Percentiles rank a stretch among this genome's conserved stretches.
These are phyloP conservation scores for Ceratocystis destructans DNA, from an alignment of 2,329 filamentous ascomycete species.

Conservation along the genomic window DNA sequence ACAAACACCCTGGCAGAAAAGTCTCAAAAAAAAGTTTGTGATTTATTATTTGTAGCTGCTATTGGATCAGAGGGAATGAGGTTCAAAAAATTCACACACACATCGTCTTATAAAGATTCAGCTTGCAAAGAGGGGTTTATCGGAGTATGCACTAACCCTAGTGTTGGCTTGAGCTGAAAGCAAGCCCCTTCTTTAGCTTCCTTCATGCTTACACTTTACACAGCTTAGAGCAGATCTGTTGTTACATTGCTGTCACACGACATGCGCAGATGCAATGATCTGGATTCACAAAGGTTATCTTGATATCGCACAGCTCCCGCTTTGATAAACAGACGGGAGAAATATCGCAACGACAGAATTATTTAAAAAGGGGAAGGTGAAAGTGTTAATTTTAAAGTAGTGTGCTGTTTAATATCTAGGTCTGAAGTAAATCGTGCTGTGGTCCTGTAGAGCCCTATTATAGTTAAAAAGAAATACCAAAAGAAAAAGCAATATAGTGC, in stretches of 20 bases:
- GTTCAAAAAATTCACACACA: not conserved
- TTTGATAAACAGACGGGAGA: not conserved
- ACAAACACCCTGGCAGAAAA: not conserved
- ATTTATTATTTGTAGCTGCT: no score
- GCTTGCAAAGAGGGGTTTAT: not conserved
- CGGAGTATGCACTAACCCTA: not conserved
- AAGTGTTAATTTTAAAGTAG: not conserved
- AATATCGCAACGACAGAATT: not conserved
- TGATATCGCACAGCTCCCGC: not conserved
- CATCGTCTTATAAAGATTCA: not conserved
- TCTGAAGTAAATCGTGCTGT: not conserved
- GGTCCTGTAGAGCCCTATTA: conserved; percentile 4
- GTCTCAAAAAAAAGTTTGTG: no score
- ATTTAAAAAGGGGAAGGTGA: not conserved
- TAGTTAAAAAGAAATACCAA: not conserved
- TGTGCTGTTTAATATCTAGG: not conserved
- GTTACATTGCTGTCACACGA: not conserved
- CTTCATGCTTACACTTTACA: not conserved
- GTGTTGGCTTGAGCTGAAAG: not conserved
- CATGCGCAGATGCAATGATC: not conserved
- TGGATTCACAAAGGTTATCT: not conserved
- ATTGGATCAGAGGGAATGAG: not conserved
- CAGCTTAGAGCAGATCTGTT: not conserved
- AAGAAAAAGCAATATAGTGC: not conserved
- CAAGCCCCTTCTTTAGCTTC: not conserved